phyloP scores from a whole-genome alignment of 352 stramenopile genomes.

The Discostella stelligera region DNA sequence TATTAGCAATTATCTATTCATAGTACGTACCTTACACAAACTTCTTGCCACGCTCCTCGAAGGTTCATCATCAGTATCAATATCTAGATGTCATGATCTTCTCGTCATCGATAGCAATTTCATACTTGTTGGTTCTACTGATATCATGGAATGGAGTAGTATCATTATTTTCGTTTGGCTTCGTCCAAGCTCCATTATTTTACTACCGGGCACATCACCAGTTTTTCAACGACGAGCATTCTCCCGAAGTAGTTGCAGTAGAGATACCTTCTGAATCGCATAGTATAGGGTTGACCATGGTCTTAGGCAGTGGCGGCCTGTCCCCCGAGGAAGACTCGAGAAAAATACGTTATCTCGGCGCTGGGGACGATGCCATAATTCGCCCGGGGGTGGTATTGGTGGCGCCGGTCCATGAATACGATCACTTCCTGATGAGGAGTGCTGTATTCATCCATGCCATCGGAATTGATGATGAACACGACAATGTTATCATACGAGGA shows the following conservation, averaged over 20 bases:
- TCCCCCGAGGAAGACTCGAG: constrained; percentile 5
- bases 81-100: not conserved
- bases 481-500: constrained; percentile 71
- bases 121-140: not conserved
- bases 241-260: too few relatives aligned
- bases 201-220: not conserved
- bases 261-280: not conserved
- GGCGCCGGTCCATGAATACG: constrained; percentile 68
- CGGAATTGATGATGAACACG: constrained; percentile 62
- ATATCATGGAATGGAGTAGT: not conserved
- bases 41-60: too few relatives aligned
- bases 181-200: not conserved
- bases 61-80: too few relatives aligned
- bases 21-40: too few relatives aligned
- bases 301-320: not conserved
- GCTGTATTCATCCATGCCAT: constrained; percentile 78
- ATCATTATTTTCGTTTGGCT: constrained; percentile 3
- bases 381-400: constrained; percentile 65
- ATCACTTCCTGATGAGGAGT: constrained; percentile 74
- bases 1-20: too few relatives aligned
- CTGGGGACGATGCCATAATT: constrained; percentile 67
- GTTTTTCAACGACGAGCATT: too few relatives aligned
- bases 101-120: constrained; percentile 1
- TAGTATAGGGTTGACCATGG: constrained; percentile 1
- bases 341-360: constrained; percentile 60